Percentiles rank a stretch among this genome's conserved stretches.
Conservation (phyloP, 495 filamentous ascomycete species). For the Delitschia confertaspora region DNA sequence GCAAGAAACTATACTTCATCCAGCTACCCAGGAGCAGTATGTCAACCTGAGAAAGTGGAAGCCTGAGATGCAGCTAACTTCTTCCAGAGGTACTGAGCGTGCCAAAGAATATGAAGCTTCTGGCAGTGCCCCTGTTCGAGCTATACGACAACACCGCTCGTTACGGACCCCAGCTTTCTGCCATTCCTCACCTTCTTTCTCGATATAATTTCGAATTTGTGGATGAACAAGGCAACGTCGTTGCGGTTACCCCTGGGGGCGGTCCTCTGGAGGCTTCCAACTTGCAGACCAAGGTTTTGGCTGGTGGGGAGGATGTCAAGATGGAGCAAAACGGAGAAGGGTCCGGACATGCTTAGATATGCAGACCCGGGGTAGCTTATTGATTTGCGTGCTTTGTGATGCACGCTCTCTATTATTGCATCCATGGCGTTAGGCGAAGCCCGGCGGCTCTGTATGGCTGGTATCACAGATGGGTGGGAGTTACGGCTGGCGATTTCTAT, state of each 20-base stretch:
- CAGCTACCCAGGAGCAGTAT: slow-evolving; percentile 83
- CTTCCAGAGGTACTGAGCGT: slow-evolving; percentile 82
- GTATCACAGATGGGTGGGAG: too few species aligned
- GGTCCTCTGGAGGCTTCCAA: slow-evolving; percentile 43
- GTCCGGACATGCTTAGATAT: too few species aligned
- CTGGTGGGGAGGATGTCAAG: slow-evolving; percentile 57
- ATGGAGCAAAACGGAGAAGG: slow-evolving; percentile 31
- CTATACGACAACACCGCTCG: slow-evolving; percentile 93
- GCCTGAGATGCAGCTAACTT: slow-evolving; percentile 9
- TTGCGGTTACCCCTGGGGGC: slow-evolving; percentile 73
- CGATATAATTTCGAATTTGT: slow-evolving; percentile 97
- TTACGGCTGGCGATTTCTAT: too few species aligned
- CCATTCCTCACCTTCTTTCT: slow-evolving; percentile 87
- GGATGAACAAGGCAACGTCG: slow-evolving; percentile 85
- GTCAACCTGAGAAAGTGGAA: slow-evolving; percentile 32
- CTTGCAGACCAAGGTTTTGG: slow-evolving; percentile 62
- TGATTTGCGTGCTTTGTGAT: too few species aligned
- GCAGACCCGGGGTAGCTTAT: too few species aligned
- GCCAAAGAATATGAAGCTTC: slow-evolving; percentile 98
- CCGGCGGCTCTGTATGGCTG: too few species aligned
- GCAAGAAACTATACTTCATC: slow-evolving; percentile 98
- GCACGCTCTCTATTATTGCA: too few species aligned
- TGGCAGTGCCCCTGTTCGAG: slow-evolving; percentile 94
- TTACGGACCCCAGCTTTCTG: slow-evolving; percentile 91
- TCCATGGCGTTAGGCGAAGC: too few species aligned